Conservation (phyloP, 2,329 filamentous ascomycete genomes). For the Leptosphaerulina australis region DNA sequence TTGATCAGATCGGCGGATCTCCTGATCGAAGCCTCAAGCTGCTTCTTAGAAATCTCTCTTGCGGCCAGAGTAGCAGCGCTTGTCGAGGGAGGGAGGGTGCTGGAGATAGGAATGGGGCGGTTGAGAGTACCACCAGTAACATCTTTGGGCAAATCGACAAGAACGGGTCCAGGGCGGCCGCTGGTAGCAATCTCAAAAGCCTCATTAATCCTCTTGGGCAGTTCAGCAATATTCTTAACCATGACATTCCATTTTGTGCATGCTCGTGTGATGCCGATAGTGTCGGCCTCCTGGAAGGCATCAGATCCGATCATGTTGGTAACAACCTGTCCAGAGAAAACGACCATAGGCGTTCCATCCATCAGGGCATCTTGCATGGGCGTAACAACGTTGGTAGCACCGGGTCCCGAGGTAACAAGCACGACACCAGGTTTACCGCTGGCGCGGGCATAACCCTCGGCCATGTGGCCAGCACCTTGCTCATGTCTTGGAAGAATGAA, state of each 20-base stretch:
- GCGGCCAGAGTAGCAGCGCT: constrained; percentile 86
- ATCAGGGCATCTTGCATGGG: constrained; percentile 96
- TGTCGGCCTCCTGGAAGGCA: constrained; percentile 95
- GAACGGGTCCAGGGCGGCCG: constrained; percentile 88
- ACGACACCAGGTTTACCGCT: constrained; percentile 95
- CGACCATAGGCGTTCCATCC: constrained; percentile 93
- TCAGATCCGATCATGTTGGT: constrained; percentile 92
- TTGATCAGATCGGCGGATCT: constrained; percentile 85
- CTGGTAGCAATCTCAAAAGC: constrained; percentile 97
- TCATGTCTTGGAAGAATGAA: constrained; percentile 96
- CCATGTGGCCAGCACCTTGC: constrained; percentile 98
- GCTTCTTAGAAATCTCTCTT: constrained; percentile 71
- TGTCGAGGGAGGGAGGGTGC: constrained; percentile 75
- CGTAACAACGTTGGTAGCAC: constrained; percentile 94
- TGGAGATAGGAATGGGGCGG: constrained; percentile 80
- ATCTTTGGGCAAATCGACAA: constrained; percentile 96
- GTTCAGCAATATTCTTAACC: constrained; percentile 93
- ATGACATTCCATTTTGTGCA: constrained; percentile 99
- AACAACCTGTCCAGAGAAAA: constrained; percentile 91
- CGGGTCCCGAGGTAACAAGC: constrained; percentile 93
- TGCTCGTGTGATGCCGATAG: constrained; percentile 88
- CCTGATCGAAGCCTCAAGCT: constrained; percentile 74
- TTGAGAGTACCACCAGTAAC: constrained; percentile 85
- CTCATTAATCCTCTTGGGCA: constrained; percentile 93
- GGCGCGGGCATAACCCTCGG: constrained; percentile 92